Evolutionary conservation across 768 basidiomycete species (phyloP), one percentile per base, ranked within the genome.

Genomic region (Rhodotorula kratochvilovae): DNA sequence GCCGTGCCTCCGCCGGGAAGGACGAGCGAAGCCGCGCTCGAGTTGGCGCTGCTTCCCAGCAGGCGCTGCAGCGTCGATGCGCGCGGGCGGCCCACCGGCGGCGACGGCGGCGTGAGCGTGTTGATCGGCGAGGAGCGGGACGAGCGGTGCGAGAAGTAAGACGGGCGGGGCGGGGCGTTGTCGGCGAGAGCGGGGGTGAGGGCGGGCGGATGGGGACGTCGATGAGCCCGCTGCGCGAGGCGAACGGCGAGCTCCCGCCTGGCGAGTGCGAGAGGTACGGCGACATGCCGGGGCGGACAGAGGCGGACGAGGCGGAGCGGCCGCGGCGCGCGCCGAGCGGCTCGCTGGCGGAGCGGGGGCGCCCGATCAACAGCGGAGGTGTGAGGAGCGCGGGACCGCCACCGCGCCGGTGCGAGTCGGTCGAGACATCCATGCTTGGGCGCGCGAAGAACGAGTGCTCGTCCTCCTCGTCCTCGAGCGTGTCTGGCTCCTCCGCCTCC

Each of bases 31-130:
- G 16, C 11, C 17, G 56, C 13, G 36, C 31, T 39, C 23, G 54
- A 43, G 27, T 35, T 43, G 11, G 45, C 55, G 16, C 39, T 51
- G 33, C 65, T 67, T 3, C 65, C 27, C 1, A 50, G 54, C 17
- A 73, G 43, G 11, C 65, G 29, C 39, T 69, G 72, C 19, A 73
- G 48, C 1, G 72, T 73, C n/a, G 62, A 63, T 16, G 68, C 50
- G 5, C 72, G 56, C 2, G 65, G 57, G 1, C 72, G 68, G 2
- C 65, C 61, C 16, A 42, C 1, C 4, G 33, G 19, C 31, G 35
- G 4, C 36, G 68, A 10, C 6, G 25, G 29, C 2, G 72, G 53
- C 21, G 66, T 21, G 35, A 21, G 36, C 57, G 55, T 23, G 43
- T 59, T 54, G 51, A 58, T 33, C n/a, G 72, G 53, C 12, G 72